Percentiles rank a stretch among this genome's conserved stretches.
phyloP scores from a whole-genome alignment of 2,329 filamentous ascomycete genomes.

The Fusarium sp. region DNA sequence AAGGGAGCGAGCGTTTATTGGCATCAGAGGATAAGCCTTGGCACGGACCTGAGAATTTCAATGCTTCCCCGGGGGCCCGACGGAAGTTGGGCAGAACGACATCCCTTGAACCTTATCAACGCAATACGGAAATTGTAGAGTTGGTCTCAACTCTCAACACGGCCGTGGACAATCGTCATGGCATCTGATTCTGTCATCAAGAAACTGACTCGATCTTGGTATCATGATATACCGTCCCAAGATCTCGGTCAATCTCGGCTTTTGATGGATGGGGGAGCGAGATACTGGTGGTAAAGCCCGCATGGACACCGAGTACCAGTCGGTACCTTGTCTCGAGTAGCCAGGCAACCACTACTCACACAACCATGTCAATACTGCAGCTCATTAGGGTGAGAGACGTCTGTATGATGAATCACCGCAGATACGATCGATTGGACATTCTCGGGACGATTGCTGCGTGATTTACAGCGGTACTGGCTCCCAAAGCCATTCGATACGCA shows the following conservation, averaged over 20 bases:
- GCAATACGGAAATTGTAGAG: not conserved
- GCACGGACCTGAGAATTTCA: not conserved
- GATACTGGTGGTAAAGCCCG: not conserved
- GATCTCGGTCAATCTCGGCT: not conserved
- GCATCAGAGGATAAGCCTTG: not conserved
- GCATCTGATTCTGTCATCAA: too few relatives aligned
- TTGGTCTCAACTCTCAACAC: not conserved
- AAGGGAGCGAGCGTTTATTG: not conserved
- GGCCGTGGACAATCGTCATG: accelerated
- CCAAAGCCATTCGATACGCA: not conserved
- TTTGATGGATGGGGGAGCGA: not conserved
- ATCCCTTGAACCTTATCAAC: too few relatives aligned
- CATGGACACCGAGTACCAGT: not conserved
- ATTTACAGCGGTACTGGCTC: too few relatives aligned
- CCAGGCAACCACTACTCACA: not conserved
- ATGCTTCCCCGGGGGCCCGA: not conserved
- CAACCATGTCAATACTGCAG: not conserved
- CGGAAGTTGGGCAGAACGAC: not conserved
- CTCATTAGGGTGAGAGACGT: not conserved
- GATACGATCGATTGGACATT: too few relatives aligned
- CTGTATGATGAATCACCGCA: accelerated
- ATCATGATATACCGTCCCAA: accelerated
- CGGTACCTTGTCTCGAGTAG: too few relatives aligned
- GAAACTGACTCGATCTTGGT: not conserved
- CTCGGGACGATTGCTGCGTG: accelerated